Evolutionary conservation across 495 filamentous ascomycete species (phyloP).

Genomic region (Rusavskia elegans): DNA sequence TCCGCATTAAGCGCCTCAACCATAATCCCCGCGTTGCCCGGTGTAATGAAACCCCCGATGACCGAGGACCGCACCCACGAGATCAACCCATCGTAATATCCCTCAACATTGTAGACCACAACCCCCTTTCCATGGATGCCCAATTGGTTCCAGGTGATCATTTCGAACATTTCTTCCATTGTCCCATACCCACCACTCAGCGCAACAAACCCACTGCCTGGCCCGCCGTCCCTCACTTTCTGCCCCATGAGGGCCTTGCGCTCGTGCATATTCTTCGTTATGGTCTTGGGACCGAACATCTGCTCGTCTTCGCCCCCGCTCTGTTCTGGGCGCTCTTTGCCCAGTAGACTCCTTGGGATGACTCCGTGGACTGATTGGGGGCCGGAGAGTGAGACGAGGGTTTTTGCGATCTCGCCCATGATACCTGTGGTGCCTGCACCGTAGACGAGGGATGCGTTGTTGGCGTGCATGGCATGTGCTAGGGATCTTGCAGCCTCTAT

Average conservation of each 20-base stretch:
- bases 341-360: conserved; percentile 74
- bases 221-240: conserved; percentile 65
- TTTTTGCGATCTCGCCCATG: conserved; percentile 84
- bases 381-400: conserved; percentile 72
- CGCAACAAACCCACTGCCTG: conserved; percentile 78
- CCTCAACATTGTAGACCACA: conserved; percentile 69
- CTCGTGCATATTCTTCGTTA: conserved; percentile 90
- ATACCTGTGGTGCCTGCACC: conserved; percentile 87
- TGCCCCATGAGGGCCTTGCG: conserved; percentile 84
- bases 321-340: conserved; percentile 38
- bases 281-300: conserved; percentile 67
- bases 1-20: conserved; percentile 56
- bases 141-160: conserved; percentile 93
- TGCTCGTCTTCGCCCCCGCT: conserved; percentile 34
- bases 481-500: conserved; percentile 64
- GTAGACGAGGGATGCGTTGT: conserved; percentile 73
- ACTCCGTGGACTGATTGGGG: conserved; percentile 79
- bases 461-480: conserved; percentile 51
- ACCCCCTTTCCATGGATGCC: conserved; percentile 79
- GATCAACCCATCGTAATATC: conserved; percentile 80
- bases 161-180: conserved; percentile 91
- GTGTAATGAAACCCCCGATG: conserved; percentile 55
- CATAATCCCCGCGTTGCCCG: conserved; percentile 54
- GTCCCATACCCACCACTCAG: conserved; percentile 87
- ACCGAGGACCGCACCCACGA: conserved; percentile 71